Base-by-base conservation (phyloP, 768 basidiomycete species). In the Hericium coralloides region DNA sequence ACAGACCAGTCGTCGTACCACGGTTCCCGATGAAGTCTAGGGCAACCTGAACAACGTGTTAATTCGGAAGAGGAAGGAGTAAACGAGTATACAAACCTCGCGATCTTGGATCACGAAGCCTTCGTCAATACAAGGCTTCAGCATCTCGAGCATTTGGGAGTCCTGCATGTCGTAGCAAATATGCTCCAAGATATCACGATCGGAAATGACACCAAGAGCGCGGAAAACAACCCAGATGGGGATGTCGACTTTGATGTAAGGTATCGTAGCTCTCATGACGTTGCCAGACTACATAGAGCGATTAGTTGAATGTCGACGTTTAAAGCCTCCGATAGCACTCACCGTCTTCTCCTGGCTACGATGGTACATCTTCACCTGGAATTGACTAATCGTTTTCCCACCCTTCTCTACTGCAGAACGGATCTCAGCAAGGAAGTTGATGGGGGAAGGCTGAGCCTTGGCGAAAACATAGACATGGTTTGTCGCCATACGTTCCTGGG, bases 391-490 rank as follows among this genome's bases (percentile, higher is more conserved):
- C 12, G 93, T 97, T 77, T 98, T 98, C 52, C 97, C 97, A 56
- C 95, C 94, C 68, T 92, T 95, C 74, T 98, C 97, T 12, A 98
- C 92, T 5, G 94, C 93, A 70, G 92, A 94, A 59, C 95, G 87
- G 70, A 99, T 97, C 70, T 98, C 95, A 38, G 97, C 93, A 45
- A 98, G 81, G 73, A 95, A 97, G 62, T 85, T 92, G 64, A 97
- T 90, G 1, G 95, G 94, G 17, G 93, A 95, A 3, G 95, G 95
- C 63, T 95, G 92, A 0, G 92, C 92, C 73, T 98, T 99, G 53
- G 95, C 93, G 66, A 99, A 99, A 53, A 98, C 94, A 72, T 98
- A 99, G 62, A 99, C 97, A 67, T 97, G 95, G 74, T 99, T 99
- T 22, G 93, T 95, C 10, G 97, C 95, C 95, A 98, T 98, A 53